Percentiles rank a stretch among this genome's conserved stretches.
phyloP scores from a whole-genome alignment of 768 basidiomycete species.

The Hortiboletus flavorubellus region DNA sequence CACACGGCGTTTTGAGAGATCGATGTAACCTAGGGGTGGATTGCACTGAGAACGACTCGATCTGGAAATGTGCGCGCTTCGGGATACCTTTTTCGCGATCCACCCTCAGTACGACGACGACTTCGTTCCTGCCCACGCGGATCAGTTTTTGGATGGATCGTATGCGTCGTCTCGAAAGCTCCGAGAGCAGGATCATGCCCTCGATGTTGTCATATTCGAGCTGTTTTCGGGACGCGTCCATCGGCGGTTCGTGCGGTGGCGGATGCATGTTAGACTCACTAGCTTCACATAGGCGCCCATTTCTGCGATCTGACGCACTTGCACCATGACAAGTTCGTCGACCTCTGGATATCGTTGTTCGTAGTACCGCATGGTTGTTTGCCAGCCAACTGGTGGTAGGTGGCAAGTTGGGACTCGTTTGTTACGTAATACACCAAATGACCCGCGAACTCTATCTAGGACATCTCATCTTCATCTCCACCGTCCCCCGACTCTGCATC shows the following conservation, averaged over 20 bases:
- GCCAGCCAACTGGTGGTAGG: too few relatives aligned
- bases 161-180: slow-evolving; percentile 94
- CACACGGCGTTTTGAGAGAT: slow-evolving; percentile 96
- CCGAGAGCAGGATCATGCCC: slow-evolving; percentile 99
- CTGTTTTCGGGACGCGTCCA: slow-evolving; percentile 36
- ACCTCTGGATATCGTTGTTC: slow-evolving; percentile 93
- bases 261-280: slow-evolving; percentile 44
- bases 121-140: slow-evolving; percentile 95
- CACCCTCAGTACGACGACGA: slow-evolving; percentile 95
- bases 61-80: background rate
- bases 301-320: slow-evolving; percentile 98
- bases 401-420: too few relatives aligned
- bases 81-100: slow-evolving; percentile 95
- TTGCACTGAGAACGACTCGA: too few relatives aligned
- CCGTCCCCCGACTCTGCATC: slow-evolving; percentile 18
- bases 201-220: slow-evolving; percentile 99
- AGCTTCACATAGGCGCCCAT: slow-evolving; percentile 99
- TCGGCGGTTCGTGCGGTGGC: background rate
- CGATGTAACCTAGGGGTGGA: slow-evolving; percentile 78
- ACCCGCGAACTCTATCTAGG: background rate
- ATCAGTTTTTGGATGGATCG: slow-evolving; percentile 97
- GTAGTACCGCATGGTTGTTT: slow-evolving; percentile 76
- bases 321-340: slow-evolving; percentile 99
- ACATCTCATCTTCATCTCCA: slow-evolving; percentile 9
- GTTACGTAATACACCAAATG: slow-evolving; percentile 7